phyloP scores from a whole-genome alignment of 495 filamentous ascomycete species.

The Penicillium canariense region DNA sequence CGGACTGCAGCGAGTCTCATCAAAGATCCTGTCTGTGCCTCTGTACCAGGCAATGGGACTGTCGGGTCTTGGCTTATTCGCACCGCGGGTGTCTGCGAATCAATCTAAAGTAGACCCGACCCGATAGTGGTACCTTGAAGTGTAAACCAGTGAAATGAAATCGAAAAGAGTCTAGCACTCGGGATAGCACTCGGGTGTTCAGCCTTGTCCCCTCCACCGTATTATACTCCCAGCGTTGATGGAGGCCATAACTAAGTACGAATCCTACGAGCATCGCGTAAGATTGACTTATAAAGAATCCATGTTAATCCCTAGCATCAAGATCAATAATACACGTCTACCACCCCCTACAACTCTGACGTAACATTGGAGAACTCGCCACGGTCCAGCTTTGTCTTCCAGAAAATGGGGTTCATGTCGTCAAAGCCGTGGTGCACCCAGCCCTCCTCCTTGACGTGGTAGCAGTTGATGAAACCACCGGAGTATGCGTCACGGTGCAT shows the following conservation, averaged over 20 bases:
- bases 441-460: constrained; percentile 96
- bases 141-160: no score
- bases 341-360: constrained; percentile 55
- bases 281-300: neutral
- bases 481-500: constrained; percentile 98
- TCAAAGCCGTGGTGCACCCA: constrained; percentile 98
- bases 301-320: constrained; percentile 18
- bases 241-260: neutral
- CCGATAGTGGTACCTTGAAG: no score
- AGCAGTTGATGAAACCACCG: constrained; percentile 96
- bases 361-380: constrained; percentile 98
- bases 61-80: no score
- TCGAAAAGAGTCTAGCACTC: no score
- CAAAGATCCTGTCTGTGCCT: no score
- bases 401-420: constrained; percentile 95
- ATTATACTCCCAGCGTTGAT: neutral
- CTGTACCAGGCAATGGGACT: no score
- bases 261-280: neutral
- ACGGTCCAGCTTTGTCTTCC: constrained; percentile 97
- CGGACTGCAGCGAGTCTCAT: no score
- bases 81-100: no score
- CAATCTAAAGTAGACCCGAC: no score
- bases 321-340: constrained; percentile 26
- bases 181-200: no score
- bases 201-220: neutral